Conservation (phyloP, 164 flowering plant species). For the Macadamia tetraphylla region DNA sequence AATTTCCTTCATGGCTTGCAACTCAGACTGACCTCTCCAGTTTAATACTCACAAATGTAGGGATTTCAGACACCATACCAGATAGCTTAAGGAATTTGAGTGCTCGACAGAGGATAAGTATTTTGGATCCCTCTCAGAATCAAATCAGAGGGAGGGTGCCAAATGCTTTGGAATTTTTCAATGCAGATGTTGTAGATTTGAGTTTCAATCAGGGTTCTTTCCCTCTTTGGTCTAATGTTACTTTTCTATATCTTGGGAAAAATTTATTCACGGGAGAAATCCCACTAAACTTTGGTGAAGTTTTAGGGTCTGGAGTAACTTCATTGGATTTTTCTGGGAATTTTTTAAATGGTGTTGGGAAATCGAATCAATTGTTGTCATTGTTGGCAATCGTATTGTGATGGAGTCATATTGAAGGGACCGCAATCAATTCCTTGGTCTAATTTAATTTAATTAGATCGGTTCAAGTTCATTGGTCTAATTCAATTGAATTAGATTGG, state of each 20-base stretch:
- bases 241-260: background rate
- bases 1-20: constrained; percentile 14
- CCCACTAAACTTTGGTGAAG: background rate
- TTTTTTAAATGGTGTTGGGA: too few relatives aligned
- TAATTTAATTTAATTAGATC: too few relatives aligned
- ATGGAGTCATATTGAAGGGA: too few relatives aligned
- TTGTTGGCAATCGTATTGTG: too few relatives aligned
- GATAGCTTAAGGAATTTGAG: constrained; percentile 14
- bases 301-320: too few relatives aligned
- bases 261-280: background rate
- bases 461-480: too few relatives aligned
- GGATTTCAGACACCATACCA: constrained; percentile 19
- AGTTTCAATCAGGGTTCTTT: background rate
- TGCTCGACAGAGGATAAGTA: background rate
- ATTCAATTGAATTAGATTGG: too few relatives aligned
- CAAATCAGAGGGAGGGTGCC: constrained; percentile 7
- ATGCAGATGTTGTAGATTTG: background rate
- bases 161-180: background rate
- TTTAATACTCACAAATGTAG: constrained; percentile 1
- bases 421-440: too few relatives aligned
- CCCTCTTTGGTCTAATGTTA: background rate
- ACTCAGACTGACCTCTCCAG: constrained; percentile 5
- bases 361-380: too few relatives aligned
- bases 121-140: constrained; percentile 7
- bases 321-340: too few relatives aligned